Conservation (phyloP, 2,329 filamentous ascomycete species). For the Lizonia empirigonia region DNA sequence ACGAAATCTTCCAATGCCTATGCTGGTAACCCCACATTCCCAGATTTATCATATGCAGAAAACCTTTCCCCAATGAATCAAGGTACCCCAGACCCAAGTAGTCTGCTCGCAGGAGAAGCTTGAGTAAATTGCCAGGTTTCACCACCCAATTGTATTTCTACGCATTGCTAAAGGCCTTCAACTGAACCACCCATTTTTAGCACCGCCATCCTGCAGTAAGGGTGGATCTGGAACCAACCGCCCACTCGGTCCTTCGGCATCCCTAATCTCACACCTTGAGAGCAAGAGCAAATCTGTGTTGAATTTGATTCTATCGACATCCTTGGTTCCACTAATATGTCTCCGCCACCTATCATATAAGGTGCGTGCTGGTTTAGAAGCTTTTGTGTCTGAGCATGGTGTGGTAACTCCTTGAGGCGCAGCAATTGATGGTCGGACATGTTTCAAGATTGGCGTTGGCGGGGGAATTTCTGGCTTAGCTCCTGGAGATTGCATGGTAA, state of each 20-base stretch:
- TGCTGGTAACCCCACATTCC: no score
- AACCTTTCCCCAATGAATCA: background rate
- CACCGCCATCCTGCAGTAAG: background rate
- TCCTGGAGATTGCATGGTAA: no score
- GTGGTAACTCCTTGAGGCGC: no score
- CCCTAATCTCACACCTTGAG: slow-evolving; percentile 19
- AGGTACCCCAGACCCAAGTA: background rate
- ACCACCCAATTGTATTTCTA: background rate
- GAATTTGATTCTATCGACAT: slow-evolving; percentile 2
- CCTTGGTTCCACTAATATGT: background rate
- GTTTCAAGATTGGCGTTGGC: background rate
- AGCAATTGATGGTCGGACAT: background rate
- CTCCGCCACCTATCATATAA: slow-evolving; percentile 11
- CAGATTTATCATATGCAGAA: background rate
- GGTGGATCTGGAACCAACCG: slow-evolving; percentile 11
- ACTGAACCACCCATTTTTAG: background rate
- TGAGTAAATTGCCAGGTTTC: background rate
- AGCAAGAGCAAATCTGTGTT: slow-evolving; percentile 17
- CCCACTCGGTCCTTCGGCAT: slow-evolving; percentile 12
- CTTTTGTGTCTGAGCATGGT: background rate
- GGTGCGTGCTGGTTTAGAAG: background rate
- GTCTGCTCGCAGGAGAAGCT: background rate
- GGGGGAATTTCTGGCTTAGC: background rate
- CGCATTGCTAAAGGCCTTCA: background rate
- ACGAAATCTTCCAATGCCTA: background rate